These are phyloP conservation scores for Geosiphon pyriformis DNA, from an alignment of 192 early-diverging fungal genomes.

Conservation along the genomic window DNA sequence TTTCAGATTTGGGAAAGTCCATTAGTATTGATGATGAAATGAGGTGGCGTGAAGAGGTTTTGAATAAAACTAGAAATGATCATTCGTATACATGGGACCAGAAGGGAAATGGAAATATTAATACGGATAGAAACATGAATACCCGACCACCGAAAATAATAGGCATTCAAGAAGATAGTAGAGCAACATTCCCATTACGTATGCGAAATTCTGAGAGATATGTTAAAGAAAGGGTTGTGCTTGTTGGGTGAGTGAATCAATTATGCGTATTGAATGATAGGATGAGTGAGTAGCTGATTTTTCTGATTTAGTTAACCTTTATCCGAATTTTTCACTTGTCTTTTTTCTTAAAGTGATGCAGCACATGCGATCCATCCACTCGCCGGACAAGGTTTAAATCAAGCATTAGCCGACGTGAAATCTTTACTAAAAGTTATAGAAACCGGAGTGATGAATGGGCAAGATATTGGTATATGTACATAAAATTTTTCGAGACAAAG, in stretches of 20 bases:
- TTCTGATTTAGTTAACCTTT: too few species aligned
- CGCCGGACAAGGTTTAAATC: constrained; percentile 95
- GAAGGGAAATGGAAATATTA: too few species aligned
- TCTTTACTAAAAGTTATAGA: constrained; percentile 59
- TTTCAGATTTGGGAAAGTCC: constrained; percentile 30
- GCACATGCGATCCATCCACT: constrained; percentile 95
- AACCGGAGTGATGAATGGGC: constrained; percentile 60
- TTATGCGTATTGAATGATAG: background rate
- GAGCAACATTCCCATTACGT: constrained; percentile 79
- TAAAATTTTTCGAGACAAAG: background rate
- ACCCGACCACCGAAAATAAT: constrained; percentile 58
- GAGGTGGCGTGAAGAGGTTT: constrained; percentile 61
- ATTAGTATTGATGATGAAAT: constrained; percentile 55
- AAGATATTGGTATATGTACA: constrained; percentile 64
- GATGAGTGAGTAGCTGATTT: background rate
- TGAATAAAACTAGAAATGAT: too few species aligned
- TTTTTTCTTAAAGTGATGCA: constrained; percentile 62
- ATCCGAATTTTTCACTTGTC: background rate
- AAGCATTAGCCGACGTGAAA: constrained; percentile 84
- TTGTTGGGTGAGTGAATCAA: constrained; percentile 66
- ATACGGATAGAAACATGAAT: constrained; percentile 10
- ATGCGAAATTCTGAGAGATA: constrained; percentile 79
- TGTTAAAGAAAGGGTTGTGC: constrained; percentile 68
- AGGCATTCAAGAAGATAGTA: constrained; percentile 55
- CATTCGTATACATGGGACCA: too few species aligned